A percentile compares a stretch with the other conserved stretches of the same genome.
These are phyloP conservation scores for Cordyceps cateniannulata DNA, from an alignment of 2,329 filamentous ascomycete species.

Conservation along the genomic window DNA sequence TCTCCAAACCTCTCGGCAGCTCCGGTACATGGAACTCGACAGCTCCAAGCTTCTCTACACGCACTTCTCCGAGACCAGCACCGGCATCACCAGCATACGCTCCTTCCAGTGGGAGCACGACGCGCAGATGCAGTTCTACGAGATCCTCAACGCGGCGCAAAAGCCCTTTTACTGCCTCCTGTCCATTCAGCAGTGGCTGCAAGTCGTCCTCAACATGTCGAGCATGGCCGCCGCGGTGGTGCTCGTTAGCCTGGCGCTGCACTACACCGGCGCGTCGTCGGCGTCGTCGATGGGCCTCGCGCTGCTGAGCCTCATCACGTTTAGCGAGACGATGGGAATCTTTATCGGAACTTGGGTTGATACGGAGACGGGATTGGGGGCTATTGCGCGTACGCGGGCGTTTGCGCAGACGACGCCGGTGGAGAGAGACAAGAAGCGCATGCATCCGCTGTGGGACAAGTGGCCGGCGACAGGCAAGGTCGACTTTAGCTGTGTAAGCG, in stretches of 20 bases:
- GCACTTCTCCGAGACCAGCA: conserved; percentile 29
- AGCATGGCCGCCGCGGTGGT: conserved; percentile 24
- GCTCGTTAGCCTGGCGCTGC: conserved; percentile 14
- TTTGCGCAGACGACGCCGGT: background rate
- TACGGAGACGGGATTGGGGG: background rate
- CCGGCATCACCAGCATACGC: conserved; percentile 20
- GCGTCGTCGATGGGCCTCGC: background rate
- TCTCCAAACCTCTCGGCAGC: conserved; percentile 46
- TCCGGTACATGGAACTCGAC: conserved; percentile 48
- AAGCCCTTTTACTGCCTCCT: conserved; percentile 30
- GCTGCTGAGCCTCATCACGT: background rate
- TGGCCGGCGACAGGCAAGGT: background rate
- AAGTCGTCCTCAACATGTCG: conserved; percentile 34
- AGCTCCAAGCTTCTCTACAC: conserved; percentile 39
- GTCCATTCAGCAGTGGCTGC: conserved; percentile 40
- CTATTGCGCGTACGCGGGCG: background rate
- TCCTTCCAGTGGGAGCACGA: conserved; percentile 19
- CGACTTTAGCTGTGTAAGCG: conserved; percentile 1
- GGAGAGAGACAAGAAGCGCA: background rate
- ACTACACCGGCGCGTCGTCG: background rate
- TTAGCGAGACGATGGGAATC: background rate
- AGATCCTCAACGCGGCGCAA: conserved; percentile 29
- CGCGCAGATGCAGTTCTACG: conserved; percentile 35
- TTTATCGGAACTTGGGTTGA: background rate
- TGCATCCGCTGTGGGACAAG: background rate